phyloP scores from a whole-genome alignment of 306 rosid genomes.

The Citrullus mucosospermus region DNA sequence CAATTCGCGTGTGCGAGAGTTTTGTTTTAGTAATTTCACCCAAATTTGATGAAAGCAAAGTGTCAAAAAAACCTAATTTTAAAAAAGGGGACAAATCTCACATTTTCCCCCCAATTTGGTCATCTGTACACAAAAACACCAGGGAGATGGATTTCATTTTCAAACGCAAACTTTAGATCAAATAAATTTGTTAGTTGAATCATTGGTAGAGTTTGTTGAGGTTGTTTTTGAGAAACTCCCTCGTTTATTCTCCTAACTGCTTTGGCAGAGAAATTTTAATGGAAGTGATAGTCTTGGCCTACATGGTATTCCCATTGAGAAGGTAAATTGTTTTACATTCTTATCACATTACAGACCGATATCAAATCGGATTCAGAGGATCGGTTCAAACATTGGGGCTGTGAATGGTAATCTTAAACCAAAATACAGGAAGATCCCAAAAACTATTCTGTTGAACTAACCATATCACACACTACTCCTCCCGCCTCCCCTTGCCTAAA shows the following conservation, averaged over 20 bases:
- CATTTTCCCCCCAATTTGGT: too few relatives aligned
- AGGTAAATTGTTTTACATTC: background rate
- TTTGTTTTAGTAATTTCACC: too few relatives aligned
- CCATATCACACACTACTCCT: background rate
- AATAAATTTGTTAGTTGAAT: background rate
- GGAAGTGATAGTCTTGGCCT: background rate
- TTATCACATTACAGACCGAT: background rate
- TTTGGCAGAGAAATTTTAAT: too few relatives aligned
- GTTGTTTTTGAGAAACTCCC: background rate
- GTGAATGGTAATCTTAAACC: background rate
- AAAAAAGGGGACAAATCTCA: too few relatives aligned
- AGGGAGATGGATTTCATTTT: too few relatives aligned
- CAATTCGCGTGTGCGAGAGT: too few relatives aligned
- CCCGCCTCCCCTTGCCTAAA: background rate
- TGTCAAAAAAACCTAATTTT: too few relatives aligned
- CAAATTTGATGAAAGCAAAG: too few relatives aligned
- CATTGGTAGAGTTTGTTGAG: background rate
- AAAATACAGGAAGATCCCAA: background rate
- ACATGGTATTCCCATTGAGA: background rate
- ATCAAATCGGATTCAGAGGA: background rate
- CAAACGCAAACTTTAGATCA: background rate
- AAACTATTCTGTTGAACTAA: background rate
- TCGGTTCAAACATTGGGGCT: background rate
- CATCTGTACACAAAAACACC: too few relatives aligned
- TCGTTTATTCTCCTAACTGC: too few relatives aligned